Conservation (phyloP, 2,329 filamentous ascomycete genomes). For the Aspergillus floridensis region DNA sequence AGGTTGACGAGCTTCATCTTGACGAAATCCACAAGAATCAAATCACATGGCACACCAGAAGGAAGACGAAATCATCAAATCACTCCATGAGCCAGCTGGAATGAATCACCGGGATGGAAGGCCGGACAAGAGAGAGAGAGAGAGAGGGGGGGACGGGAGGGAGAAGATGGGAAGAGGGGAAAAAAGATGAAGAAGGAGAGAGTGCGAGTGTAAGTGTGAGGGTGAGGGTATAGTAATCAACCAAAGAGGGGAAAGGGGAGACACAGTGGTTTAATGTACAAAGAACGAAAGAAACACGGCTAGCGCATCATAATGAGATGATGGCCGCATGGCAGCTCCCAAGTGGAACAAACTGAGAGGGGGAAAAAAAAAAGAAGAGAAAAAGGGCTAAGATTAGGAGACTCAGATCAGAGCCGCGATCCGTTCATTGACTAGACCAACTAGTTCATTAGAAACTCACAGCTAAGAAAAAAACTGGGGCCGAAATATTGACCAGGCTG, state of each 20-base stretch:
- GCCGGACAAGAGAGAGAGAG: background rate
- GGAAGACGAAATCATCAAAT: background rate
- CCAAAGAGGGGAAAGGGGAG: slow-evolving; percentile 1
- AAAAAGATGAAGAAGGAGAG: background rate
- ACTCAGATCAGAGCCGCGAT: background rate
- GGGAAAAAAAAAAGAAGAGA: background rate
- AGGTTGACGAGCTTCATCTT: slow-evolving; percentile 11
- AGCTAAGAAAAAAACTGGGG: no score
- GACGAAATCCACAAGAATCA: background rate
- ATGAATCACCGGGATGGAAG: background rate
- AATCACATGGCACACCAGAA: slow-evolving; percentile 3
- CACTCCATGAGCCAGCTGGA: background rate
- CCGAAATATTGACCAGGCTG: no score
- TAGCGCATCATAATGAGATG: background rate
- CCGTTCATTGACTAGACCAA: no score
- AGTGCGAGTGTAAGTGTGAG: background rate
- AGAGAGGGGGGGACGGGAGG: background rate
- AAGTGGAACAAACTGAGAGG: background rate
- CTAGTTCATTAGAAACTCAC: no score
- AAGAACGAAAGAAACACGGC: no score
- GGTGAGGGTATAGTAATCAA: no score
- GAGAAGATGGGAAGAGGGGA: slow-evolving; percentile 1
- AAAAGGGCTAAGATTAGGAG: background rate
- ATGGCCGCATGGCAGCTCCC: background rate
- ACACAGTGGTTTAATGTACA: background rate